Evolutionary conservation across 129 eudicot species (phyloP).

Genomic region (Centrapalus pauciflorus): DNA sequence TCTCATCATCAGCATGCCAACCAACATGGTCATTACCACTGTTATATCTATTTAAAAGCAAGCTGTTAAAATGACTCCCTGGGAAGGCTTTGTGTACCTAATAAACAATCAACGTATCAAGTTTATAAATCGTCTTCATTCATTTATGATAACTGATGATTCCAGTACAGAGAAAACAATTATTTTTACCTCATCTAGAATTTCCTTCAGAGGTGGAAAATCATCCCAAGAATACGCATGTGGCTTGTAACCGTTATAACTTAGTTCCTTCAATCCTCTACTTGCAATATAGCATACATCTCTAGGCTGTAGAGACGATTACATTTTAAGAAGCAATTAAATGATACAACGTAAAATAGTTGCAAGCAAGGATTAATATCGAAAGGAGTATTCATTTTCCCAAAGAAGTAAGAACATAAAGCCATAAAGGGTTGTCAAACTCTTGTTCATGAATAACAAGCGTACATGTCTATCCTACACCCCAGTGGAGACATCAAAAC

Average conservation of each 20-base stretch:
- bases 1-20: slow-evolving; percentile 98
- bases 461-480: too few relatives aligned
- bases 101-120: not conserved
- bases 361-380: not conserved
- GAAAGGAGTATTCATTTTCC: not conserved
- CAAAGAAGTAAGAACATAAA: too few relatives aligned
- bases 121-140: not conserved
- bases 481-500: too few relatives aligned
- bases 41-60: slow-evolving; percentile 77
- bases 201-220: slow-evolving; percentile 69
- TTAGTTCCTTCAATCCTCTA: slow-evolving; percentile 53
- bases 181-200: slow-evolving; percentile 46
- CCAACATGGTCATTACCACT: slow-evolving; percentile 88
- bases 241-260: slow-evolving; percentile 79
- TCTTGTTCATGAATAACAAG: too few relatives aligned
- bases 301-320: slow-evolving; percentile 72
- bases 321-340: too few relatives aligned
- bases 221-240: slow-evolving; percentile 74
- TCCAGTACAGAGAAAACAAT: not conserved
- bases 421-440: too few relatives aligned
- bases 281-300: slow-evolving; percentile 79
- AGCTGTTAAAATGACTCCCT: slow-evolving; percentile 69
- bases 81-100: slow-evolving; percentile 81
- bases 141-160: not conserved
- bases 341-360: not conserved